Evolutionary conservation across 805 yeast species (phyloP).

Genomic region (Lachancea lanzarotensis): DNA sequence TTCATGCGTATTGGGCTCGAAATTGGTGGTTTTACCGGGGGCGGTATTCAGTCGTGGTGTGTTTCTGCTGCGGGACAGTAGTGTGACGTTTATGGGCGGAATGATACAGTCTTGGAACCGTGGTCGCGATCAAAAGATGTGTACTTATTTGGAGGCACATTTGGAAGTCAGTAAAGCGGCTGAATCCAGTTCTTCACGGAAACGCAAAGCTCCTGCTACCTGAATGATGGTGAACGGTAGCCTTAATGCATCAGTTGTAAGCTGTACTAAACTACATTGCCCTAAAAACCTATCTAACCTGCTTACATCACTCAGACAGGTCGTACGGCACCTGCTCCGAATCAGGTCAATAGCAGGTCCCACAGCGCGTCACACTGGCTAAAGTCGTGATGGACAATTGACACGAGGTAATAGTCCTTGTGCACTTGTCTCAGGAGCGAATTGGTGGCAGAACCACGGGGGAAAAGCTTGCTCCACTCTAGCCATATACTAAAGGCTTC

Average conservation of each 20-base stretch:
- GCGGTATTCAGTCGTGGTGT: constrained; percentile 44
- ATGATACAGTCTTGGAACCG: constrained; percentile 36
- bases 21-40: constrained; percentile 44
- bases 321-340: too few species aligned
- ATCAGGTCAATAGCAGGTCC: constrained; percentile 44
- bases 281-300: too few species aligned
- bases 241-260: too few species aligned
- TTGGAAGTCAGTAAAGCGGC: constrained; percentile 9
- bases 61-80: constrained; percentile 27
- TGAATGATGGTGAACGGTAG: background rate
- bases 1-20: constrained; percentile 51
- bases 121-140: constrained; percentile 29
- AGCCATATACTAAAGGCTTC: constrained; percentile 89
- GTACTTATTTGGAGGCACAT: constrained; percentile 26
- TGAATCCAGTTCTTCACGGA: background rate
- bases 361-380: constrained; percentile 68
- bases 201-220: constrained; percentile 2
- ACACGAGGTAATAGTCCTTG: constrained; percentile 65
- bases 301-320: too few species aligned
- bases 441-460: constrained; percentile 44
- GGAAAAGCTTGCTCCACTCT: constrained; percentile 85
- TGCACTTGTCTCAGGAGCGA: constrained; percentile 55
- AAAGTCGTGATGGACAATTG: constrained; percentile 81
- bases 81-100: constrained; percentile 35
- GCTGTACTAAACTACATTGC: background rate